Conservation (phyloP, 2,329 filamentous ascomycete species). For the Sclerotinia sclerotiorum region DNA sequence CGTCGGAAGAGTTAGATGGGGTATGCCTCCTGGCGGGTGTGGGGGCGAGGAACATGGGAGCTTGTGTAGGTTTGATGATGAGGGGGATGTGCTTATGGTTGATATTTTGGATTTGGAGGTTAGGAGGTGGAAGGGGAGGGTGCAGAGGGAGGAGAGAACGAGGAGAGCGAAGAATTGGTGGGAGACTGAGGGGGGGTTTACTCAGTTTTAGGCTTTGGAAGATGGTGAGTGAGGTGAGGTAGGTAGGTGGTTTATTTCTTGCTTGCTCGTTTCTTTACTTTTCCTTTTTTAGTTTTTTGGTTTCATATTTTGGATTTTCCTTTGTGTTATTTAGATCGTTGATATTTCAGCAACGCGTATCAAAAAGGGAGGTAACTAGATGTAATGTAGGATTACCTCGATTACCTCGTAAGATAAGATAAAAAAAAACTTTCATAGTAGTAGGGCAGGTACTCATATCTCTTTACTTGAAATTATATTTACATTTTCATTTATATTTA, state of each 20-base stretch:
- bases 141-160: too few species aligned
- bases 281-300: neutral
- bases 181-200: neutral
- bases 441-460: too few species aligned
- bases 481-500: too few species aligned
- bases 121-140: neutral
- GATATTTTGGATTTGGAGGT: conserved; percentile 14
- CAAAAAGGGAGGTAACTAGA: too few species aligned
- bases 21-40: neutral
- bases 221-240: neutral
- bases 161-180: neutral
- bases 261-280: neutral
- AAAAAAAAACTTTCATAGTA: too few species aligned
- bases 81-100: conserved; percentile 15
- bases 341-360: too few species aligned
- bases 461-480: too few species aligned
- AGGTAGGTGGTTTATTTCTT: neutral
- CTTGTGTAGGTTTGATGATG: neutral
- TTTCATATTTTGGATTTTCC: neutral
- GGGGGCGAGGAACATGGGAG: neutral
- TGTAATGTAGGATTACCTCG: too few species aligned
- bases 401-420: too few species aligned
- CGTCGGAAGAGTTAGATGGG: fast-evolving
- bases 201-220: too few species aligned
- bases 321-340: too few species aligned